These are phyloP conservation scores for Coccomyxa subellipsoidea DNA, from an alignment of 163 green algal species.

Conservation along the genomic window DNA sequence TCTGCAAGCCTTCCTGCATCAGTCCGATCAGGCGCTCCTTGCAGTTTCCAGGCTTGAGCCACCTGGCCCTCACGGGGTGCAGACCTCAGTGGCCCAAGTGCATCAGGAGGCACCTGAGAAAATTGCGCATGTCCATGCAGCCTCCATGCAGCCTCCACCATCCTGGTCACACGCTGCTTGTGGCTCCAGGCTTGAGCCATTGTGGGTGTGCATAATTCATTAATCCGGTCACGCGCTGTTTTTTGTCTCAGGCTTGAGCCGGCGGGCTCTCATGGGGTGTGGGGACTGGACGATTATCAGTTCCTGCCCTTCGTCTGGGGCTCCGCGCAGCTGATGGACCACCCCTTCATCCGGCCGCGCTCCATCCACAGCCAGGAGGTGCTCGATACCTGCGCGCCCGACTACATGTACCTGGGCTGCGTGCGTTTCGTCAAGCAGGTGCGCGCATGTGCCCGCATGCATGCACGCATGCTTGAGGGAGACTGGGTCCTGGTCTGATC, in stretches of 20 bases:
- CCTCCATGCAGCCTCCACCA: no score
- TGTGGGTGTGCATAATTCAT: no score
- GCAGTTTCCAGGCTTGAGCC: no score
- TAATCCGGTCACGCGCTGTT: no score
- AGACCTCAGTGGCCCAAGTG: no score
- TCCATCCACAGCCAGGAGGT: slow-evolving; percentile 78
- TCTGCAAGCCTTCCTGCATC: background rate
- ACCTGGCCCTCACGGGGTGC: no score
- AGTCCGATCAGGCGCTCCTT: background rate
- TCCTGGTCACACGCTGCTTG: no score
- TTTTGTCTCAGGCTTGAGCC: no score
- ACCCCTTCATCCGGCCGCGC: slow-evolving; percentile 74
- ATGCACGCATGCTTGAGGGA: background rate
- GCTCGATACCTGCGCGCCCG: slow-evolving; percentile 58
- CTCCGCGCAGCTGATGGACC: slow-evolving; percentile 73
- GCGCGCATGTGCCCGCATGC: slow-evolving; percentile 6
- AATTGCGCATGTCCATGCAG: no score
- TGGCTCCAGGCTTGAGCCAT: no score
- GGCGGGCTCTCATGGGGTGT: slow-evolving; percentile 93
- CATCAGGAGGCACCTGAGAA: no score
- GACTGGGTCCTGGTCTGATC: background rate
- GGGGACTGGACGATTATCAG: slow-evolving; percentile 98
- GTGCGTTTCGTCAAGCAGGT: slow-evolving; percentile 85
- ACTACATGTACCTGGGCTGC: slow-evolving; percentile 88
- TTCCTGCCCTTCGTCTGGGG: slow-evolving; percentile 97